Evolutionary conservation across 257 asterid species (phyloP), one percentile per base, ranked within the genome.

Genomic region (Solanum sitiens): DNA sequence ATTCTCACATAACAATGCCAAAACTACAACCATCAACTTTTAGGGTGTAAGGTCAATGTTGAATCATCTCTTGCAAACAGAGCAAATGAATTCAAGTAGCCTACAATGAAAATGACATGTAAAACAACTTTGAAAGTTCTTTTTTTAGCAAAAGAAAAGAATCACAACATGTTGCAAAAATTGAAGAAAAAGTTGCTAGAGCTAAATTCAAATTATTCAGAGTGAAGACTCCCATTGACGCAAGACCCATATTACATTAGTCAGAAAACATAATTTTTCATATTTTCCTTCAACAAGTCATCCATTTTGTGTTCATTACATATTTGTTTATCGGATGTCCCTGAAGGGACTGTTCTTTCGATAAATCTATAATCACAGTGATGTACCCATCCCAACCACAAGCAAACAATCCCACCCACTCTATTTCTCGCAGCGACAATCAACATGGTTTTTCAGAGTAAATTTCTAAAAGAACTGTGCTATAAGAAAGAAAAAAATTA

Each of bases 51-150:
- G 35, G 4, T 33, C 35, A 5, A 53, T 53, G 63, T 23, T 97
- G 99, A 91, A 97, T 97, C 98, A 97, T 97, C 89, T 97, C 99
- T 98, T 96, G 98, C 91, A 93, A 87, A 83, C 87, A 72, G 89
- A 37, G 20, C 39, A 33, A 87, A 83, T 65, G 71, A 84, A 83
- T 25, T 83, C 83, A 88, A 88, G 86, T 35, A 63, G 85, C 67
- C 61, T 9, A 15, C 21, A 42, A 14, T 42, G 15, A 76, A 76
- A 76, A 7, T 9, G 21, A 16, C 45, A 82, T 11, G 45, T 37
- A 6, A 50, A 50, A 82, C 68, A 32, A 47, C n/a, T 50, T 80
- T 47, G 68, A 27, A 30, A 47, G 27, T 47, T 45, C n/a, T 25
- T 30, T 45, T 27, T 45, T 27, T 13, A 33, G 8, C 42, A 80